Evolutionary conservation across 805 yeast genomes (phyloP), one percentile per base, ranked within the genome.

Genomic region (Yarrowia sp.): DNA sequence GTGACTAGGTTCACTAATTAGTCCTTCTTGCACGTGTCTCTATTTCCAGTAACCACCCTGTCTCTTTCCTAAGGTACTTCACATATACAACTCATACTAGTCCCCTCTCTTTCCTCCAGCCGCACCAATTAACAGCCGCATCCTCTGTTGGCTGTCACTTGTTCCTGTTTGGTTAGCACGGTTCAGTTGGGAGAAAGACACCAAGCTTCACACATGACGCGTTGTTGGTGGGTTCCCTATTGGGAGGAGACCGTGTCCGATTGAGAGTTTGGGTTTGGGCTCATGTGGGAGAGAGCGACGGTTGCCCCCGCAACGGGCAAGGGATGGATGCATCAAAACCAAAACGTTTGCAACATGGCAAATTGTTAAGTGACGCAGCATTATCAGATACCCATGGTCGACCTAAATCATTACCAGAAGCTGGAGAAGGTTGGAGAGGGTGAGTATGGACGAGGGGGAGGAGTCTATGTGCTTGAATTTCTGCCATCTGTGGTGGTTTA

Each of bases 341-440:
- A 59, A 45, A 59, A 59, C 65, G 65, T 59, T 45, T 59, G 52
- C 65, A 59, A 59, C 65, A 59, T 56, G 65, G 32, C 36, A 35
- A 32, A 43, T 45, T 59, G 65, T 59, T 45, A 59, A 59, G 65
- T 45, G 35, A 59, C 65, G 52, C 65, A 59, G 52, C 65, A 59
- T 59, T 43, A 43, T 59, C 59, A 56, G 36, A 40, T 43, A 49
- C 71, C 32, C 48, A 91, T 91, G 93, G 93, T 90, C 58, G 98
- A 95, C 75, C 82, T 95, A 71, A 87, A 92, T 45, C 97, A 94
- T 79, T 94, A 89, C 79, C 97, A 92, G 77, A 90, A 96, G 75
- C 87, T 94, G 72, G 99, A 95, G 78, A 95, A 95, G 79, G 91
- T 95, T 65, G 99, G 99, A 56, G 99, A 95, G 81, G 98, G 96